Base-by-base conservation (phyloP, 78 protist genomes). In the Salpingoeca rosetta region DNA sequence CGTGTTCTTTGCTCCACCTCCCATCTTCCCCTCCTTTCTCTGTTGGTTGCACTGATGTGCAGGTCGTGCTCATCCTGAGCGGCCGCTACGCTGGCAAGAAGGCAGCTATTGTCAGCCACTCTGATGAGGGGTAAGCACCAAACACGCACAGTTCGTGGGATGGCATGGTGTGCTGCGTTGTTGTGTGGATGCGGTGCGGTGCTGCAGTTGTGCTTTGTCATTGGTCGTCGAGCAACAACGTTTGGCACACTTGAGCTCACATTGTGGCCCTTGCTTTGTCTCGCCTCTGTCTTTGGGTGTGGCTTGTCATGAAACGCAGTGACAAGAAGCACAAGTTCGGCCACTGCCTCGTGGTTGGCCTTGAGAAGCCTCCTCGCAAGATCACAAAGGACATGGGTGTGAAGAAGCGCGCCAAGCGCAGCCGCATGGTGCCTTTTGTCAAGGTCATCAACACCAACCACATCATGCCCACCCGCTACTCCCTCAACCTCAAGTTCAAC, bases 81-180 rank as follows among this genome's bases (percentile, higher is more conserved):
- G 99, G 99, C 31, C 93, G 98, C 36, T 92, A 85, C 88, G 99
- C 99, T 28, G 99, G 99, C 87, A 85, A 88, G 90, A 98, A 98
- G 94, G 99, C 98, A 43, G 98, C 97, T 51, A 92, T 98, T 74
- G 96, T 98, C 26, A 93, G 91, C 84, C 37, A 24, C 28, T 82
- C 26, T 40, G 44, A 74, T 40, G 78, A 74, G 39, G 78, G 78
- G 65, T 51, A 51, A 41, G 80, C 37, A 76, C 76, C 76, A 72
- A 72, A 2, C 73, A 27, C 75, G 3, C n/a, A 2, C 43, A 39
- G 28, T 81, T 1, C 75, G 38, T 40, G 2, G 84, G 2, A 26
- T 1, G 26, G 41, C 25, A 11, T 28, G 43, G 25, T 36, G 25
- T 40, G 75, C 12, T 1, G 65, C 24, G 35, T 1, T 36, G 75